Conservation (phyloP, 1,284 basidiomycete species). For the Fomitopsis pinicola region DNA sequence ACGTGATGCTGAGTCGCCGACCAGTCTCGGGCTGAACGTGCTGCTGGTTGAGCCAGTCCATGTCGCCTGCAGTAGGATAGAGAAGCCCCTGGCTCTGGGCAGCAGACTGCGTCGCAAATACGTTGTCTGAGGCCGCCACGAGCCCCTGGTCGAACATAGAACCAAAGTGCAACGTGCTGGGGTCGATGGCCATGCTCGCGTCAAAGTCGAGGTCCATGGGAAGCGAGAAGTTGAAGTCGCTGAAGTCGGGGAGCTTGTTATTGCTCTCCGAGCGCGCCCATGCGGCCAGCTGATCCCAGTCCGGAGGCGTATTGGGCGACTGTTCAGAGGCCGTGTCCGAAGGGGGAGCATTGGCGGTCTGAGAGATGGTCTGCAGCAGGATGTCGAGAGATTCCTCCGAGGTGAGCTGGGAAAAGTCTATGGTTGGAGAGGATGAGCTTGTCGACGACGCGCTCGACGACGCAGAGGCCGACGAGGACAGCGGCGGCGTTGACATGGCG, state of each 20-base stretch:
- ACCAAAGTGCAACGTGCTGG: constrained; percentile 56
- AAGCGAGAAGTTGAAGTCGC: constrained; percentile 41
- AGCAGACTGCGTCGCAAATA: constrained; percentile 13
- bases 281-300: constrained; percentile 49
- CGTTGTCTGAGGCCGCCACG: constrained; percentile 7
- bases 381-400: constrained; percentile 26
- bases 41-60: constrained; percentile 12
- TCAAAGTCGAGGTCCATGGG: constrained; percentile 53
- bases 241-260: constrained; percentile 35
- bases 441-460: constrained; percentile 24
- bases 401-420: constrained; percentile 20
- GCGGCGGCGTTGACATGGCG: constrained; percentile 7
- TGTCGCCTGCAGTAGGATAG: constrained; percentile 16
- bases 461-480: constrained; percentile 23
- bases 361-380: constrained; percentile 27
- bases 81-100: constrained; percentile 13
- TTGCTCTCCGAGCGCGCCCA: constrained; percentile 36
- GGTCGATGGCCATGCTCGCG: constrained; percentile 51
- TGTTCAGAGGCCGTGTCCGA: constrained; percentile 12
- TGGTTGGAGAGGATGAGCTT: constrained; percentile 24
- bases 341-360: constrained; percentile 9
- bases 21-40: constrained; percentile 16
- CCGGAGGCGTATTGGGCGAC: constrained; percentile 31
- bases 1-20: constrained; percentile 39
- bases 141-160: constrained; percentile 25